A percentile compares a stretch with the other conserved stretches of the same genome.
phyloP scores from a whole-genome alignment of 2,329 filamentous ascomycete species.

The Aurifilum marmelostoma region DNA sequence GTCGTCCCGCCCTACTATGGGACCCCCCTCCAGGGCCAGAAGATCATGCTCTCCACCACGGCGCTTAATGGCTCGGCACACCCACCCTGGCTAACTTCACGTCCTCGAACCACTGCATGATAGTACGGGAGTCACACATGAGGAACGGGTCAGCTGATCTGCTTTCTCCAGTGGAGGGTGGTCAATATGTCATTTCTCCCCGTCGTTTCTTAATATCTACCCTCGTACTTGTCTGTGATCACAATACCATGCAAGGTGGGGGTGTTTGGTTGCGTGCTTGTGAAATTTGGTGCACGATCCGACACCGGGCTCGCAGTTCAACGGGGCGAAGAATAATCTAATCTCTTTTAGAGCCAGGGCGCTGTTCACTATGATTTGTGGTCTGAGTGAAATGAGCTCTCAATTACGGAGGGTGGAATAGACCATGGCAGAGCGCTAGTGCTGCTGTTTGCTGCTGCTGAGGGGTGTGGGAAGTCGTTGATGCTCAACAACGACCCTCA shows the following conservation, averaged over 20 bases:
- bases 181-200: neutral
- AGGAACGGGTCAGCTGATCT: conserved; percentile 27
- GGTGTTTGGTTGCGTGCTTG: neutral
- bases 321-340: neutral
- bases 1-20: neutral
- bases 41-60: conserved; percentile 15
- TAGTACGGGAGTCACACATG: conserved; percentile 24
- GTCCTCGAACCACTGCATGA: conserved; percentile 21
- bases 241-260: neutral
- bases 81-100: neutral
- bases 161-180: neutral
- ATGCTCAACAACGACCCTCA: neutral
- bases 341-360: neutral
- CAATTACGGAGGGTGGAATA: neutral
- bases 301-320: neutral
- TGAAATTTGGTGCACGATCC: neutral
- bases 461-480: neutral
- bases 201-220: neutral
- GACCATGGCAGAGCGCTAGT: neutral
- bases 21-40: neutral
- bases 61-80: conserved; percentile 20
- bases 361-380: neutral
- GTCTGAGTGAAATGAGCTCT: neutral
- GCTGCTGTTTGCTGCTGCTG: no score
- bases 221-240: neutral